Evolutionary conservation across 2,329 filamentous ascomycete genomes (phyloP), one percentile per base, ranked within the genome.

Genomic region (Penicillium sp.): DNA sequence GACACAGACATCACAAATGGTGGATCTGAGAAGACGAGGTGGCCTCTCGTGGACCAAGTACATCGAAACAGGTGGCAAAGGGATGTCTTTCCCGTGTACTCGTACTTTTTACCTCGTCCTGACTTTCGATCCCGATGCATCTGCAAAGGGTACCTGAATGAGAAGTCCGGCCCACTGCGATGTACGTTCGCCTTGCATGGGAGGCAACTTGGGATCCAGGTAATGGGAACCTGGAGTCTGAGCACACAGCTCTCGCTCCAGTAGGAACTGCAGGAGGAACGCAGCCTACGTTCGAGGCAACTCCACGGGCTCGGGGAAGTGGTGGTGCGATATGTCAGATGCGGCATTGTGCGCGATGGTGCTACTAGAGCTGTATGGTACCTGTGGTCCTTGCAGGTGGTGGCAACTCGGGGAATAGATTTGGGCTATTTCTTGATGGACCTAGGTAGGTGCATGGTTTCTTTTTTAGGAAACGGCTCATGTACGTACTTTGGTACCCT

Each of bases 181-280:
- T 10, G 12, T 53, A 53, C 54, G 46, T 59, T 47, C 50, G 39
- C 57, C 53, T 61, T 61, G 58, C 59, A 59, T 61, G 43, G 48
- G 45, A 59, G 47, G 52, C 53, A 55, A 60, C 45, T 39, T 23
- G 32, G 9, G 18, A 54, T 53, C 56, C 56, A 50, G 56, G 59
- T 56, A 59, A 52, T 43, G 49, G 58, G 53, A 49, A 55, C 33
- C 49, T 40, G 40, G 43, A 41, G 25, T 20, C 4, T 3, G 15
- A 37, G 39, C 27, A 27, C 20, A 23, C 23, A 39, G 4, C 24
- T 42, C 23, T 29, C 44, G 46, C 48, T 49, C 15, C 20, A 23
- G 20, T 23, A 23, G 20, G 20, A 23, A 23, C 20, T 23, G 20
- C 20, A 23, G 44, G 49, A 55, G 40, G 51, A 54, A 54, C 25